Evolutionary conservation across 169 alveolate genomes (phyloP), one percentile per base, ranked within the genome.

Genomic region (Babesia ovis): DNA sequence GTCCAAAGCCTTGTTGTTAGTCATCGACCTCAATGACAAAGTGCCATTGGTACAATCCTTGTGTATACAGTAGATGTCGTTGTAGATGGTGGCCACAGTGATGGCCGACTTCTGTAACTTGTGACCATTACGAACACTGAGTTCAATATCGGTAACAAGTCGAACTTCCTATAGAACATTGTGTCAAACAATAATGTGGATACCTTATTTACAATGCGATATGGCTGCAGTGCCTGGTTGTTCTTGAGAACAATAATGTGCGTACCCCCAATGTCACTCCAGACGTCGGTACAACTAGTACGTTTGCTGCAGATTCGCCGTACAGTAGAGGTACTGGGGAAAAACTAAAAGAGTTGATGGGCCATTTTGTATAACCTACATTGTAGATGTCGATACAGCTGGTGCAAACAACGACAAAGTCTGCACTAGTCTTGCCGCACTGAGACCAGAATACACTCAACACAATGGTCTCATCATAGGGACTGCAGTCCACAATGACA

Each of bases 191-290:
- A 20, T 0, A 23, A 64, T 18, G 1, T 3, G 16, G 29, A 16
- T 51, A 66, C 85, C 57, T 76, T 76, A 34, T 53, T 76, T 9
- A 25, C 27, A 18, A 76, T 37, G 8, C 59, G 71, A 58, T 76
- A 76, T 12, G 79, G 85, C 48, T 76, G 60, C 43, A 76, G 55
- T 0, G 55, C 25, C 66, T 76, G 60, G 85, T 76, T 76, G 72
- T 55, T 69, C 72, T 57, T 55, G 37, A 76, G 55, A 31, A 76
- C 64, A 32, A 76, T 46, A 23, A 76, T 22, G 45, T 76, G 39
- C 35, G 59, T 66, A n/a, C 85, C 85, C 50, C 73, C 41, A 46
- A 76, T 31, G 55, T 76, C 85, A 68, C 43, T 76, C 85, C 85
- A 76, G 45, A 64, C 85, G 20, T 76, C 73, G 31, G 23, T 22